Conservation (phyloP, 2,329 filamentous ascomycete species). For the Rhinocladiella mackenziei region DNA sequence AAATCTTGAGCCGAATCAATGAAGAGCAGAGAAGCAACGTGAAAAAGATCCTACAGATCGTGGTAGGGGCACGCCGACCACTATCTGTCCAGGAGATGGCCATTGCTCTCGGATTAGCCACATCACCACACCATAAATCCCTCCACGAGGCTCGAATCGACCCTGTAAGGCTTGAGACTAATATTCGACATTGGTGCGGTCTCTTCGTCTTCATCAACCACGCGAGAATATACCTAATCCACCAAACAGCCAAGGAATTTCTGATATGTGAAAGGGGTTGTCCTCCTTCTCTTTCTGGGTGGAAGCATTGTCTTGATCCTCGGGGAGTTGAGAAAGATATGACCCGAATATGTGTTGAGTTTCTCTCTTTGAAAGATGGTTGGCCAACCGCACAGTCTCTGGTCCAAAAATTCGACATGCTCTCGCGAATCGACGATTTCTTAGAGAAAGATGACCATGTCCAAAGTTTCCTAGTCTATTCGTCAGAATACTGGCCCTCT, state of each 20-base stretch:
- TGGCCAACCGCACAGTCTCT: background rate
- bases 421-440: background rate
- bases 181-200: slow-evolving; percentile 35
- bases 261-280: slow-evolving; percentile 17
- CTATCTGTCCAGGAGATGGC: slow-evolving; percentile 30
- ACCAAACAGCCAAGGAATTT: slow-evolving; percentile 42
- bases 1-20: slow-evolving; percentile 25
- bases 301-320: slow-evolving; percentile 7
- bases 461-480: background rate
- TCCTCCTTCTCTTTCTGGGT: background rate
- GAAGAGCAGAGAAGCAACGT: slow-evolving; percentile 8
- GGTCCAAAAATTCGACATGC: background rate
- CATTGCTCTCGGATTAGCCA: slow-evolving; percentile 25
- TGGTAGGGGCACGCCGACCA: slow-evolving; percentile 30
- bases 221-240: slow-evolving; percentile 37
- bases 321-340: slow-evolving; percentile 5
- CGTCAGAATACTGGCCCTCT: slow-evolving; percentile 5
- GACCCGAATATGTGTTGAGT: slow-evolving; percentile 6
- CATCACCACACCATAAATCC: background rate
- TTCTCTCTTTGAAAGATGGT: background rate
- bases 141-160: background rate
- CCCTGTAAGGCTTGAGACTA: slow-evolving; percentile 19
- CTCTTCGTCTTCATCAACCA: slow-evolving; percentile 37
- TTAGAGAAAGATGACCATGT: background rate
- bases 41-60: slow-evolving; percentile 28